Base-by-base conservation (phyloP, 805 yeast genomes). In the Tanozyma kutaoensis region DNA sequence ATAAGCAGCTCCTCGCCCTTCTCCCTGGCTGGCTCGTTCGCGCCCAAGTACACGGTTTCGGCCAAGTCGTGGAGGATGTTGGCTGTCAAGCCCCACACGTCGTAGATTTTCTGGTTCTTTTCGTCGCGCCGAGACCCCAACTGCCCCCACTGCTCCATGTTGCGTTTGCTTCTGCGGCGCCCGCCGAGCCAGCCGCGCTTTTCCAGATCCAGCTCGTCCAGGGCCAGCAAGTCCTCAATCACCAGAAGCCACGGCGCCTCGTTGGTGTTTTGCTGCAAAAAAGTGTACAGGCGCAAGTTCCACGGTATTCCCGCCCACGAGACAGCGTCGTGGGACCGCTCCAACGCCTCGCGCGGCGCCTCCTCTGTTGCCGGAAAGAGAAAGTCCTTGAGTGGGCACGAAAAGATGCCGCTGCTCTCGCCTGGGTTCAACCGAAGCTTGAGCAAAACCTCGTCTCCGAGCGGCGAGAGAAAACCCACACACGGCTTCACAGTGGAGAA, bases 1-100 rank as follows among this genome's bases (percentile, higher is more conserved):
- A 15, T 15, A 5, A 15, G 7, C 17, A 5, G 7, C 17, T 15
- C 17, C 17, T 15, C 17, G 17, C 17, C 17, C 5, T 5, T 15
- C 17, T 15, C 17, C 17, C 17, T 7, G 21, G 9, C 5, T 5
- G n/a, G 5, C 11, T 10, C 9, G 5, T 8, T n/a, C n/a, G 5
- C 21, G 8, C 17, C 5, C 14, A 13, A 4, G 25, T 69, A 67
- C 3, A 67, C 54, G 8, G 77, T 58, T 30, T 61, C 62, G 2
- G 84, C 75, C 16, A 79, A 42, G 43, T 79, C 88, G 39, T 69
- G 79, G n/a, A 79, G 44, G 8, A 79, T 78, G 42, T 76, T 77
- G 3, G 86, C 88, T 0, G 91, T 79, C 20, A 79, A 51, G 1
- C 93, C 93, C 93, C 91, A 79, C 4, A 80, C 74, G 41, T 77